Evolutionary conservation across 2,329 filamentous ascomycete species (phyloP).

Genomic region (Trichoderma citrinoviride): DNA sequence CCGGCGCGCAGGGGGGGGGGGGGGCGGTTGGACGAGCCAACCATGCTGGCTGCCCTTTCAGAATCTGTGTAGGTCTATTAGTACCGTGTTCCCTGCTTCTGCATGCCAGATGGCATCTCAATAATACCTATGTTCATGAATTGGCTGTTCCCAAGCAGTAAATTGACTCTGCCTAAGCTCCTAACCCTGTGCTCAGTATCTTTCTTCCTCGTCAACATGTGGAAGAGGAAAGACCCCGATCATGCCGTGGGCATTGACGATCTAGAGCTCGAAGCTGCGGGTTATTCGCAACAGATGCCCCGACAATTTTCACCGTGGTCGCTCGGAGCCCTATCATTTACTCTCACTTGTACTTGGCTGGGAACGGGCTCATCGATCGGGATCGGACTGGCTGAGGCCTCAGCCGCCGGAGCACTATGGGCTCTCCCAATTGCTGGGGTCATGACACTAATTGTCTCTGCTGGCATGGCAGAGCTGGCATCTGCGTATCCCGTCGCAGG

Average conservation of each 20-base stretch:
- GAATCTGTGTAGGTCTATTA: too few relatives aligned
- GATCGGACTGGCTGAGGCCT: conserved; percentile 30
- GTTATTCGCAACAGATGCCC: conserved; percentile 34
- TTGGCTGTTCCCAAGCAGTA: too few relatives aligned
- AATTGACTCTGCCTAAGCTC: too few relatives aligned
- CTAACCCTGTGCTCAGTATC: too few relatives aligned
- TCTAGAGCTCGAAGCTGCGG: conserved; percentile 33
- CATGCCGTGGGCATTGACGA: conserved; percentile 24
- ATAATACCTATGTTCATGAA: too few relatives aligned
- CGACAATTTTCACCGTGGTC: conserved; percentile 32
- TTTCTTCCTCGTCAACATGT: not conserved
- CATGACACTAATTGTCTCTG: conserved; percentile 30
- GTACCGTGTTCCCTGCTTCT: too few relatives aligned
- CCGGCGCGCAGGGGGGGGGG: too few relatives aligned
- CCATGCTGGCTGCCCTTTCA: too few relatives aligned
- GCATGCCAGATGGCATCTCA: too few relatives aligned
- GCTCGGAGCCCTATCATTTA: conserved; percentile 31
- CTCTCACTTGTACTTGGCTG: conserved; percentile 34
- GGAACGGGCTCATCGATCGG: conserved; percentile 33
- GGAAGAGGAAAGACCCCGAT: not conserved
- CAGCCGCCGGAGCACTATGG: conserved; percentile 30
- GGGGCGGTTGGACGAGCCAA: too few relatives aligned
- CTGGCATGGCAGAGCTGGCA: conserved; percentile 31
- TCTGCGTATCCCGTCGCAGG: conserved; percentile 31
- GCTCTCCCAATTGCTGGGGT: conserved; percentile 29